Conservation (phyloP, 345 rosid species). For the Rubroshorea leprosula region DNA sequence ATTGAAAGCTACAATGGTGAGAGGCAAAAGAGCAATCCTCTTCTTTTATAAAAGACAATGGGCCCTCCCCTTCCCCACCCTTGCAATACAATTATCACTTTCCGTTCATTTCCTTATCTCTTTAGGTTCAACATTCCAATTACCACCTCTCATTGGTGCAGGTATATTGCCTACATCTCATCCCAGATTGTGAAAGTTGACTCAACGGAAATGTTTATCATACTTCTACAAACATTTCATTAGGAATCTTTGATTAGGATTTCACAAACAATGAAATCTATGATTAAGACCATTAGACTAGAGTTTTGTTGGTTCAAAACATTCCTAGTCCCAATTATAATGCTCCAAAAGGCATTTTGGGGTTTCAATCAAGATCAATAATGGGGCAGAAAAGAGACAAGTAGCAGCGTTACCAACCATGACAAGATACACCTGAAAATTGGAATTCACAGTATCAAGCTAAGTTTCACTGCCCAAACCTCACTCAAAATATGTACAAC, state of each 20-base stretch:
- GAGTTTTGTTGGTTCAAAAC: no score
- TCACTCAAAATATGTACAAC: no score
- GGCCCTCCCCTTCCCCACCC: constrained; percentile 14
- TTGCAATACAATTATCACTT: constrained; percentile 15
- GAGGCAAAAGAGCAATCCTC: constrained; percentile 22
- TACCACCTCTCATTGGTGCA: constrained; percentile 24
- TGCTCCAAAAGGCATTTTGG: no score
- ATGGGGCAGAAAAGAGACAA: no score
- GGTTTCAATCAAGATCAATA: no score
- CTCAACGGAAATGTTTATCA: not conserved
- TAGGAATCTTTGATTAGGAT: no score
- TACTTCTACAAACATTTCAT: not conserved
- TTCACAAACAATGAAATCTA: not conserved
- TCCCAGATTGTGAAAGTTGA: not conserved
- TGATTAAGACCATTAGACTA: no score
- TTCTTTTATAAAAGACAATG: constrained; percentile 20
- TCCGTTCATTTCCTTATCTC: constrained; percentile 28
- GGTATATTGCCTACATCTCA: constrained; percentile 16
- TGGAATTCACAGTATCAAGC: no score
- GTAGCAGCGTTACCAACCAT: no score
- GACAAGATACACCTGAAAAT: no score
- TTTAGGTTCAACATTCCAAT: constrained; percentile 20
- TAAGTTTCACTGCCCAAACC: no score
- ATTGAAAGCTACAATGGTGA: constrained; percentile 24
- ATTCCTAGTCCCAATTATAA: no score